Evolutionary conservation across 352 stramenopile genomes (phyloP).

Genomic region (Pythium insidiosum): DNA sequence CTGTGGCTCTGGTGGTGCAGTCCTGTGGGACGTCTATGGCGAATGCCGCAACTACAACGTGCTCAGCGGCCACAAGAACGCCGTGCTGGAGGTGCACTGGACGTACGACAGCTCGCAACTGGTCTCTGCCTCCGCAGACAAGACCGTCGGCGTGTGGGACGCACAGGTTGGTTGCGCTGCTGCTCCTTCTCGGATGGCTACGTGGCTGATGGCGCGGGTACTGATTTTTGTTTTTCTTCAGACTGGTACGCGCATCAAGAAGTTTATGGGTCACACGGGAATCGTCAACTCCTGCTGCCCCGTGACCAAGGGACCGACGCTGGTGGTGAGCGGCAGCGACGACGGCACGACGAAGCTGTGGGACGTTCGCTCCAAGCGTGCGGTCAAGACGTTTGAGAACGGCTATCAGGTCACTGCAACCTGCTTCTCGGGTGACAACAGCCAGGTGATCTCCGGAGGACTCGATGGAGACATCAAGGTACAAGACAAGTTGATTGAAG

Average conservation of each 20-base stretch:
- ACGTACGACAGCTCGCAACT: conserved; percentile 84
- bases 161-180: conserved; percentile 22
- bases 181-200: background rate
- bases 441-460: conserved; percentile 85
- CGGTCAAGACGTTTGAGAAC: conserved; percentile 81
- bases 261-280: conserved; percentile 68
- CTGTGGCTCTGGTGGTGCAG: conserved; percentile 9
- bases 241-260: conserved; percentile 80
- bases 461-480: conserved; percentile 92
- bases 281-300: conserved; percentile 90
- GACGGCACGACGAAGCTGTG: conserved; percentile 87
- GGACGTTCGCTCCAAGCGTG: conserved; percentile 78
- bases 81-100: conserved; percentile 90
- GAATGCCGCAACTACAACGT: conserved; percentile 92
- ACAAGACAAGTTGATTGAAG: too few relatives aligned
- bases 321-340: conserved; percentile 88
- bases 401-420: conserved; percentile 88
- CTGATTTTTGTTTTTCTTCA: conserved; percentile 39
- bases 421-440: conserved; percentile 82
- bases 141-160: conserved; percentile 86
- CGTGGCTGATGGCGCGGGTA: conserved; percentile 9
- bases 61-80: conserved; percentile 94
- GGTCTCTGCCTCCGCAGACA: conserved; percentile 90
- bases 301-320: conserved; percentile 69
- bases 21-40: conserved; percentile 88